phyloP scores from a whole-genome alignment of 805 yeast genomes.

The Sporopachydermia lactativora region DNA sequence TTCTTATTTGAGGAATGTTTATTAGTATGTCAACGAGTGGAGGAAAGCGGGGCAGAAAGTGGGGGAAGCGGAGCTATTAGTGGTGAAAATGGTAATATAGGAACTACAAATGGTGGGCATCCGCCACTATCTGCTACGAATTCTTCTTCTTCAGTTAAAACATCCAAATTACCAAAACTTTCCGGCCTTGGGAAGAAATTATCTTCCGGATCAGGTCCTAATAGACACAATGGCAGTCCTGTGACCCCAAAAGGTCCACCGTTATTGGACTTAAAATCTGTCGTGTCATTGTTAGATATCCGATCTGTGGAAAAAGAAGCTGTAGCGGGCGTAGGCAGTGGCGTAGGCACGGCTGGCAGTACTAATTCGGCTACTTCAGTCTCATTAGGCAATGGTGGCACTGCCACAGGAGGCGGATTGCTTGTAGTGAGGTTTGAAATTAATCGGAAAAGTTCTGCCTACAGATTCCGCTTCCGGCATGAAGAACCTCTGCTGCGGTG shows the following conservation, averaged over 20 bases:
- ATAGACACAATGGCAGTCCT: background rate
- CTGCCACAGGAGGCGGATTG: slow-evolving; percentile 44
- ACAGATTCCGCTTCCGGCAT: slow-evolving; percentile 52
- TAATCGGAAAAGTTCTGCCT: background rate
- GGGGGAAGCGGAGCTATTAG: background rate
- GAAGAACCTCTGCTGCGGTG: slow-evolving; percentile 79
- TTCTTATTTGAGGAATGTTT: slow-evolving; percentile 57
- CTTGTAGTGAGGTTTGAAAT: slow-evolving; percentile 1
- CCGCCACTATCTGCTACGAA: background rate
- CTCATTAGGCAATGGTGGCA: slow-evolving; percentile 25
- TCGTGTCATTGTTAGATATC: background rate
- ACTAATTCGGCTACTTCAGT: slow-evolving; percentile 19
- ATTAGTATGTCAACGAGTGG: background rate
- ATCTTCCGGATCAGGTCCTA: background rate
- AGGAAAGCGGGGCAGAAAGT: background rate
- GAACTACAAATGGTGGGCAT: background rate
- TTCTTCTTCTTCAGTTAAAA: slow-evolving; percentile 19
- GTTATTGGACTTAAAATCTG: background rate
- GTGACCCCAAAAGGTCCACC: background rate
- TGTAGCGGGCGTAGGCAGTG: slow-evolving; percentile 4
- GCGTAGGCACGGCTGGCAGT: slow-evolving; percentile 16
- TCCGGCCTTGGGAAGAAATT: background rate
- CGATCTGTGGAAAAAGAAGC: background rate
- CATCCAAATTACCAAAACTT: background rate
- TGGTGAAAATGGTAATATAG: background rate